phyloP scores from a whole-genome alignment of 2,329 filamentous ascomycete genomes.

The Rhynchosporium agropyri region DNA sequence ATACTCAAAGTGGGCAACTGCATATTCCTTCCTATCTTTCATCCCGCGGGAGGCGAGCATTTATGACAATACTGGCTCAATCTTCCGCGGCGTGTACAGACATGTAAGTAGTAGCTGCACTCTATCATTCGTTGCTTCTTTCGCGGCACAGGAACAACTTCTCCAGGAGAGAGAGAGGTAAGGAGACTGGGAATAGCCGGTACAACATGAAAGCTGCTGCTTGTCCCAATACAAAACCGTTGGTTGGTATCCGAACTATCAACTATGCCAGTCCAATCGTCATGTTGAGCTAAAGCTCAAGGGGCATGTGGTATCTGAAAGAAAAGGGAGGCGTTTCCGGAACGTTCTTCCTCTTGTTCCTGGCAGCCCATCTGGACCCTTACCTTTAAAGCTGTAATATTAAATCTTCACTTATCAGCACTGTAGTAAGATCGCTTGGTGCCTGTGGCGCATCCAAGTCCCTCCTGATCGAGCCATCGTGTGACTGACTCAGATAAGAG shows the following conservation, averaged over 20 bases:
- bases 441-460: conserved; percentile 3
- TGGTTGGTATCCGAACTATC: background rate
- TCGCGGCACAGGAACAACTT: conserved; percentile 11
- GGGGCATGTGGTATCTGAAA: conserved; percentile 6
- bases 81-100: conserved; percentile 10
- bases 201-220: conserved; percentile 1
- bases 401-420: conserved; percentile 10
- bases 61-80: conserved; percentile 11
- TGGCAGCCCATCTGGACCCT: conserved; percentile 13
- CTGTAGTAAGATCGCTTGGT: conserved; percentile 6
- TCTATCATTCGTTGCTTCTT: conserved; percentile 4
- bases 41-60: conserved; percentile 14
- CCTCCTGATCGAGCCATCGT: conserved; percentile 8
- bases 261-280: background rate
- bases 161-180: background rate
- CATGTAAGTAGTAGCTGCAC: background rate
- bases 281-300: conserved; percentile 5
- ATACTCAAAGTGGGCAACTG: background rate
- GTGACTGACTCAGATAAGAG: conserved; percentile 16
- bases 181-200: background rate
- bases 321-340: conserved; percentile 6
- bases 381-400: conserved; percentile 10
- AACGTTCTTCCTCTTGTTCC: conserved; percentile 11
- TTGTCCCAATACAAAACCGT: background rate
- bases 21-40: conserved; percentile 2